Percentiles rank a stretch among this genome's conserved stretches.
Conservation (phyloP, 73 alveolate genomes). For the Diophrys appendiculata region DNA sequence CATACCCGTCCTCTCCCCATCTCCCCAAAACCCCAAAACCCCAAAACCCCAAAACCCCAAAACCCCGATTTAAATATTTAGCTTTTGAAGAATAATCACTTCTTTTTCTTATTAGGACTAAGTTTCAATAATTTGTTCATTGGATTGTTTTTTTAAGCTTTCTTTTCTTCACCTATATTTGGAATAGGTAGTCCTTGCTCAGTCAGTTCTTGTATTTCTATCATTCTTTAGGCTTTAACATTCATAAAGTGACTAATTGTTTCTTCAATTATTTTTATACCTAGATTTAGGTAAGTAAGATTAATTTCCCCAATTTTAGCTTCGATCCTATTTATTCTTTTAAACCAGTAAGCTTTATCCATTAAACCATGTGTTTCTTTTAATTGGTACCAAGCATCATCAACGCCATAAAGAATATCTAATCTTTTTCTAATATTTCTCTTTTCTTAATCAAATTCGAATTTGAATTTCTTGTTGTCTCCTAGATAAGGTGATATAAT, state of each 20-base stretch:
- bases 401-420: slow-evolving; percentile 1
- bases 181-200: no score
- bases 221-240: background rate
- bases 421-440: background rate
- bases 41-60: no score
- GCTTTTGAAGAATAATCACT: no score
- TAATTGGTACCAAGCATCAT: background rate
- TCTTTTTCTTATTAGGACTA: no score
- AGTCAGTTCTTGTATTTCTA: background rate
- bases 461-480: slow-evolving; percentile 1
- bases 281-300: slow-evolving; percentile 18
- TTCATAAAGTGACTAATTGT: background rate
- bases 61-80: no score
- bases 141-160: no score
- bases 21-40: no score
- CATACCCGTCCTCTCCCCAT: no score
- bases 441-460: slow-evolving; percentile 6
- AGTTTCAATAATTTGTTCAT: no score
- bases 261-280: background rate
- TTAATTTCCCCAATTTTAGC: slow-evolving; percentile 34
- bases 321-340: slow-evolving; percentile 29
- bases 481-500: slow-evolving; percentile 20
- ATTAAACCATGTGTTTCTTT: slow-evolving; percentile 15
- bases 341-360: slow-evolving; percentile 32
- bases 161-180: no score